Conservation (phyloP, 108 stramenopile species). For the Licmophora abbreviata region DNA sequence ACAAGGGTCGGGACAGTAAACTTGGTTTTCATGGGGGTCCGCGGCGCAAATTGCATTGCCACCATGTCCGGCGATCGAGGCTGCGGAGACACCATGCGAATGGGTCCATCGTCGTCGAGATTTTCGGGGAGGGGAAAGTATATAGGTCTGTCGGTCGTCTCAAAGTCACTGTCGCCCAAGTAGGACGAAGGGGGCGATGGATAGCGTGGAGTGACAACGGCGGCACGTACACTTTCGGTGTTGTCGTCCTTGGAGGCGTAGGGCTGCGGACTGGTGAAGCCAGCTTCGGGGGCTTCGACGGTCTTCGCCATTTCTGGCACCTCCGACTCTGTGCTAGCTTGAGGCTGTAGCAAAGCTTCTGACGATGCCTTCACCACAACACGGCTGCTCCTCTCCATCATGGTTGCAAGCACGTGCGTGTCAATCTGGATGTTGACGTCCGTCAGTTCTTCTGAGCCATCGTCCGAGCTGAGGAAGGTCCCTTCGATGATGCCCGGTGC, state of each 20-base stretch:
- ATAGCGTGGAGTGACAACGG: slow-evolving; percentile 21
- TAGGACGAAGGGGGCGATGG: slow-evolving; percentile 16
- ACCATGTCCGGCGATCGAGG: not conserved
- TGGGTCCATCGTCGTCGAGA: not conserved
- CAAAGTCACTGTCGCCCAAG: slow-evolving; percentile 10
- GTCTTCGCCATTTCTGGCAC: not conserved
- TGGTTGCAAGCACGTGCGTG: slow-evolving; percentile 67
- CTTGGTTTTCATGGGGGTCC: slow-evolving; percentile 10
- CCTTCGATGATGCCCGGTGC: slow-evolving; percentile 74
- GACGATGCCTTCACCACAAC: slow-evolving; percentile 54
- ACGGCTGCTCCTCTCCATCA: slow-evolving; percentile 72
- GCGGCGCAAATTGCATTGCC: slow-evolving; percentile 5
- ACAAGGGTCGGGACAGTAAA: no score
- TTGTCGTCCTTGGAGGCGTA: not conserved
- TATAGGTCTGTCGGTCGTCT: slow-evolving; percentile 6
- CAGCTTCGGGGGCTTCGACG: not conserved
- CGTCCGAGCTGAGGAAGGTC: slow-evolving; percentile 35
- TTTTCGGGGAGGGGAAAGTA: slow-evolving; percentile 14
- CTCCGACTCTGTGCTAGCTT: not conserved
- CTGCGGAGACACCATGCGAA: slow-evolving; percentile 10
- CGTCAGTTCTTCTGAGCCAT: slow-evolving; percentile 32
- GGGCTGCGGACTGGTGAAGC: not conserved
- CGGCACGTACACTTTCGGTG: slow-evolving; percentile 1
- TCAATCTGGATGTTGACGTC: slow-evolving; percentile 59
- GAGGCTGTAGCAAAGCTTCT: slow-evolving; percentile 29